Percentiles rank a stretch among this genome's conserved stretches.
Evolutionary conservation across 805 yeast genomes (phyloP).

Genomic region (Ogataea trehalophila): DNA sequence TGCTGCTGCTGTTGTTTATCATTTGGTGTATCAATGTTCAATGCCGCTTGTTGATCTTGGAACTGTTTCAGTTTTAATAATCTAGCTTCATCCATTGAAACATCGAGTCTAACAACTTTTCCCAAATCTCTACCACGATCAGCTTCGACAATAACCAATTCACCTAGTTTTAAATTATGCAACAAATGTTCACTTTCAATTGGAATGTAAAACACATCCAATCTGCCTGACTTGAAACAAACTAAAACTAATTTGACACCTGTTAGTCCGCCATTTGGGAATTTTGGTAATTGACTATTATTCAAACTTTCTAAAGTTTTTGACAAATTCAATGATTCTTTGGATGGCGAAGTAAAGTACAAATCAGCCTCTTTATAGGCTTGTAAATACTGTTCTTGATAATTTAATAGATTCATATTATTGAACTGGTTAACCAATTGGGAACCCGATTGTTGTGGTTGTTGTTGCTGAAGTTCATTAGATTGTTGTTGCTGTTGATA

Average conservation of each 20-base stretch:
- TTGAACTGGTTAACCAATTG: constrained; percentile 12
- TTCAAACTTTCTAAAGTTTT: constrained; percentile 20
- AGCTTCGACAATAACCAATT: constrained; percentile 77
- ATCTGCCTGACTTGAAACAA: constrained; percentile 73
- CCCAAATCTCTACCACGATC: constrained; percentile 81
- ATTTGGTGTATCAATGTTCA: constrained; percentile 33
- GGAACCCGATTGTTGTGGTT: constrained; percentile 1
- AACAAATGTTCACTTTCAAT: constrained; percentile 20
- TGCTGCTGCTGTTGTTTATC: constrained; percentile 12
- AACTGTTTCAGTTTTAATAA: constrained; percentile 59
- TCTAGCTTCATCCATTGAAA: constrained; percentile 63
- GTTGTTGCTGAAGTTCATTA: neutral
- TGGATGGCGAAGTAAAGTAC: constrained; percentile 26
- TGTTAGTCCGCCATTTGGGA: constrained; percentile 27
- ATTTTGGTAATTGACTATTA: constrained; percentile 28
- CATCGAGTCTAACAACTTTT: constrained; percentile 50
- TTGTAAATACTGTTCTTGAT: constrained; percentile 23
- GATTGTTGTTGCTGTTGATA: constrained; percentile 5
- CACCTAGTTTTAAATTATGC: constrained; percentile 44
- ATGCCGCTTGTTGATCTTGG: constrained; percentile 67
- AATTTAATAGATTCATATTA: constrained; percentile 10
- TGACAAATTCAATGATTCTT: constrained; percentile 21
- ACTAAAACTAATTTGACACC: constrained; percentile 49
- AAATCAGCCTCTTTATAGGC: constrained; percentile 23
- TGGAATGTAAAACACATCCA: constrained; percentile 71